These are phyloP conservation scores for Puccinia hordei DNA, from an alignment of 1,284 basidiomycete species.

Conservation along the genomic window DNA sequence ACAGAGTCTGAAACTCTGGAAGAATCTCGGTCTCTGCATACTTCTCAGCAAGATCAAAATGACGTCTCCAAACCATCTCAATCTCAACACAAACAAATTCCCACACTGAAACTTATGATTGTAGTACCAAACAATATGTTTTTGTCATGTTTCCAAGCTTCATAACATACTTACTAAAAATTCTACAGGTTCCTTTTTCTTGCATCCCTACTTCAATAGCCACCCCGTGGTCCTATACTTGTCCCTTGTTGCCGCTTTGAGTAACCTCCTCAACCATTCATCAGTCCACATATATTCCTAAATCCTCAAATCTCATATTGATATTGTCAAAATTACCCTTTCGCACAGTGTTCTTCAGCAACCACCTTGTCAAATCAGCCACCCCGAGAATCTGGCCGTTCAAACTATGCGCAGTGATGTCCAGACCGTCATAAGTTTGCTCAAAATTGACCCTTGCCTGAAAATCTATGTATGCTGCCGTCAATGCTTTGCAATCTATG, in stretches of 20 bases:
- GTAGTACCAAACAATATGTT: background rate
- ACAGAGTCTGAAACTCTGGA: too few relatives aligned
- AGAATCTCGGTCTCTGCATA: too few relatives aligned
- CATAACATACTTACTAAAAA: background rate
- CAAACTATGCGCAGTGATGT: background rate
- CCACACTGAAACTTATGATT: background rate
- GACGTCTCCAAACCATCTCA: background rate
- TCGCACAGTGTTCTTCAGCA: background rate
- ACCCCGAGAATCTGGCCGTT: background rate
- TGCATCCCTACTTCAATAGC: background rate
- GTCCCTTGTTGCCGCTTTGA: background rate
- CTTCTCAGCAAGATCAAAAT: too few relatives aligned
- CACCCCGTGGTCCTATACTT: constrained; percentile 9
- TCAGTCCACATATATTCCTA: background rate
- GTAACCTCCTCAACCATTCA: background rate
- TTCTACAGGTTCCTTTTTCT: background rate
- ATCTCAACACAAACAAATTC: background rate
- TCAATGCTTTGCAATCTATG: constrained; percentile 11
- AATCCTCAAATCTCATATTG: constrained; percentile 14
- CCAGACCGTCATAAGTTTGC: background rate
- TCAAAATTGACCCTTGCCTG: constrained; percentile 18
- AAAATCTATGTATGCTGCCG: background rate
- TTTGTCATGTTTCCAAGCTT: too few relatives aligned
- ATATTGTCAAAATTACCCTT: background rate
- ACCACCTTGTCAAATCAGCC: background rate